Base-by-base conservation (phyloP, 768 basidiomycete genomes). In the Boletus fagicola region DNA sequence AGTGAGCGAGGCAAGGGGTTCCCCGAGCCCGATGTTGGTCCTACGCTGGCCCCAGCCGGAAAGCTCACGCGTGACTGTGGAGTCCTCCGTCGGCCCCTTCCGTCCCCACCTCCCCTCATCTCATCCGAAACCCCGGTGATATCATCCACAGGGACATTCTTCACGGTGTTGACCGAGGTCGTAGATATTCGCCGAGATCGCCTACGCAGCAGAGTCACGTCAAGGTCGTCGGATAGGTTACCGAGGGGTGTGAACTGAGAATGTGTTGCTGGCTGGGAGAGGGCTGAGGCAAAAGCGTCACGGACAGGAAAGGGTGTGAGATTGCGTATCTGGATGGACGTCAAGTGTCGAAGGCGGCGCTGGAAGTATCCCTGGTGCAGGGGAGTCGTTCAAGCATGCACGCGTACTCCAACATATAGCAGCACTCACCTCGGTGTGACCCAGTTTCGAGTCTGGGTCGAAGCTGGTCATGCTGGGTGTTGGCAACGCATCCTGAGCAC, bases 241-340 rank as follows among this genome's bases (percentile, higher is more conserved):
- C 85, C 83, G 64, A 80, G 73, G 9, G 78, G 67, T 2, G 78
- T 81, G 61, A 85, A 83, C 60, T 87, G 85, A 4, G 84, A 74
- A 54, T 81, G 80, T 65, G 83, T 81, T 11, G 82, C 77, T 12
- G 89, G 87, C 65, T 87, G 84, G 18, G 79, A 76, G 51, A 92
- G 77, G 20, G 90, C 88, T 24, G 88, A 87, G 20, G 90, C 84
- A 60, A 90, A 78, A 11, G 72, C 59, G 70, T 93, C 90, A 36
- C 91, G 84, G 51, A 83, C 83, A 35, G 90, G 90, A 69, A 90
- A 92, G 2, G 88, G 89, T n/a, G 91, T 88, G 38, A 93, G 75
- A 68, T 93, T 93, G 60, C 85, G 83, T 62, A 93, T 78, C 74
- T 91, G 87, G 49, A 93, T 76, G 43, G 83, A 78, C 55, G 82